These are phyloP conservation scores for Amborella trichopoda DNA, from an alignment of 164 flowering plant species.

Conservation along the genomic window DNA sequence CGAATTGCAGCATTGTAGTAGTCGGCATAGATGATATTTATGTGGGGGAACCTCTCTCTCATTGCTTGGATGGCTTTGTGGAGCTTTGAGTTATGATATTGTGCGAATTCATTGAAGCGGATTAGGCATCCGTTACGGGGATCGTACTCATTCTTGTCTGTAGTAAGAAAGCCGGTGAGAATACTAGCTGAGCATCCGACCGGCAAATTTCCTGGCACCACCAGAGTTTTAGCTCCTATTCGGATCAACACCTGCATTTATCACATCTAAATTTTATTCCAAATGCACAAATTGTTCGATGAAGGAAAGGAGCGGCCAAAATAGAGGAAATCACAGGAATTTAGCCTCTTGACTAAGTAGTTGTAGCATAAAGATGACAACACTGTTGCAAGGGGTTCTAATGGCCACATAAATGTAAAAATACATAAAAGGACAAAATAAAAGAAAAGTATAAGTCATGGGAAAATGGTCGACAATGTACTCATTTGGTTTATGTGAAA, in stretches of 20 bases:
- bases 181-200: conserved; percentile 17
- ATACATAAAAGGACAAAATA: too few relatives aligned
- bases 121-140: conserved; percentile 22
- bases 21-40: conserved; percentile 31
- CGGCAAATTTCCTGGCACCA: conserved; percentile 33
- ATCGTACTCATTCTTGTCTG: conserved; percentile 18
- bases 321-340: too few relatives aligned
- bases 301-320: too few relatives aligned
- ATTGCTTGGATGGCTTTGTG: conserved; percentile 14
- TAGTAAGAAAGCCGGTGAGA: conserved; percentile 6
- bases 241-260: conserved; percentile 23
- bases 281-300: too few relatives aligned
- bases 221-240: conserved; percentile 17
- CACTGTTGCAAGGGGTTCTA: too few relatives aligned
- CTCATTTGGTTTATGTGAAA: too few relatives aligned
- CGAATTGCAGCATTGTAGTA: conserved; percentile 30
- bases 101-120: conserved; percentile 17
- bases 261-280: too few relatives aligned
- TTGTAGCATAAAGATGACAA: too few relatives aligned
- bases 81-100: conserved; percentile 21
- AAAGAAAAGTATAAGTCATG: too few relatives aligned
- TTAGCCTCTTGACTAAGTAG: too few relatives aligned
- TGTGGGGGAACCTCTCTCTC: conserved; percentile 15
- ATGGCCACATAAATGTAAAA: too few relatives aligned
- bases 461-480: too few relatives aligned